A percentile compares a stretch with the other conserved stretches of the same genome.
These are phyloP conservation scores for Poa annua DNA, from an alignment of 176 grass and related monocot species.

Conservation along the genomic window DNA sequence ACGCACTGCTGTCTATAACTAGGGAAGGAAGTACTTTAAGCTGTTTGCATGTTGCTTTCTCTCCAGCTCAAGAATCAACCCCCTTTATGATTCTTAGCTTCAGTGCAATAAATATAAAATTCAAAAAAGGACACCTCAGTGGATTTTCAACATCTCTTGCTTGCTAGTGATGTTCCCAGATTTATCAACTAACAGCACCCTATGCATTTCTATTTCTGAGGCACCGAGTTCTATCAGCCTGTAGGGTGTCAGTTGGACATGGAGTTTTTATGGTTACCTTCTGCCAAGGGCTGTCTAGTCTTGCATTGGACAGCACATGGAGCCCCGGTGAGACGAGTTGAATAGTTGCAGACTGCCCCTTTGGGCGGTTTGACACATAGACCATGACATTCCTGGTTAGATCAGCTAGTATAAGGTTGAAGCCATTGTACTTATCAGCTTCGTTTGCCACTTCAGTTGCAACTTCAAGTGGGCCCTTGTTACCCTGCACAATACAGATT, in stretches of 20 bases:
- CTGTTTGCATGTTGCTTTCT: slow-evolving; percentile 43
- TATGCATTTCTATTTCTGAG: slow-evolving; percentile 13
- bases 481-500: slow-evolving; percentile 53
- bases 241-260: neutral
- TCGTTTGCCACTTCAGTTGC: slow-evolving; percentile 78
- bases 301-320: slow-evolving; percentile 93
- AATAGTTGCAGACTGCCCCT: slow-evolving; percentile 60
- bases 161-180: neutral
- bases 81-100: neutral
- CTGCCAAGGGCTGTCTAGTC: slow-evolving; percentile 87
- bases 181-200: neutral
- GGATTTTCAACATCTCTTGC: neutral
- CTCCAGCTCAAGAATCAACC: slow-evolving; percentile 6
- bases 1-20: slow-evolving; percentile 30
- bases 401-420: slow-evolving; percentile 91
- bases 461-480: slow-evolving; percentile 70
- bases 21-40: slow-evolving; percentile 24
- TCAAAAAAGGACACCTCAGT: neutral
- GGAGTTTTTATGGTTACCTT: slow-evolving; percentile 59
- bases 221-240: neutral
- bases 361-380: slow-evolving; percentile 76
- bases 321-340: slow-evolving; percentile 83
- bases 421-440: slow-evolving; percentile 92
- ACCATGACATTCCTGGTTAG: slow-evolving; percentile 73
- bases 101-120: slow-evolving; percentile 4